Evolutionary conservation across 2,329 filamentous ascomycete species (phyloP), one percentile per base, ranked within the genome.

Genomic region (Exutisphaerella laricina): DNA sequence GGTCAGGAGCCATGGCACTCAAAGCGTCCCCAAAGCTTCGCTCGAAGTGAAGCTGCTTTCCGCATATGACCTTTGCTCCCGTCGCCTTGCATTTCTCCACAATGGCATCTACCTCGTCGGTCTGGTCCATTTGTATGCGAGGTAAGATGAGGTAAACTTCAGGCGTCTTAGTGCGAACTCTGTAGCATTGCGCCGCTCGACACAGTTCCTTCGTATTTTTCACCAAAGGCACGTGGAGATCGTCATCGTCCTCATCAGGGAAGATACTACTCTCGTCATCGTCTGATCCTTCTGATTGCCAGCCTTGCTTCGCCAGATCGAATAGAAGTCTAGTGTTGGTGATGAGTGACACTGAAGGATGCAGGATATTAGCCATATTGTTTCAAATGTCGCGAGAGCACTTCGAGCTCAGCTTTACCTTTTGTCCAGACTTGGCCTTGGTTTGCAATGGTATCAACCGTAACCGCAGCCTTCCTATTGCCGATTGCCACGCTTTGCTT

Each of bases 251-350:
- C 10, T 68, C 64, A 33, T 61, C 61, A 3, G 45, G 41, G 23
- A 41, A 37, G 20, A 48, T 35, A 32, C 31, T 55, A 40, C 67
- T 62, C n/a, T 70, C 63, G 51, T 66, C 66, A 8, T 73, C 70
- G 0, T 65, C 65, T 17, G 68, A 67, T 4, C 58, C 62, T 33
- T 74, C 73, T 13, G 66, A 67, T 51, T 78, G 75, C 74, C 79
- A 83, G 8, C 82, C 80, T 45, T 80, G 73, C 59, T 84, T 82
- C 3, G 82, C 82, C 50, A 85, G 71, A 53, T 85, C 82, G 57
- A 81, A 82, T 13, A 84, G 63, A 21, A 86, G 65, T 39, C 80
- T 70, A 45, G 72, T 78, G 50, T 82, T 75, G 1, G 78, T 81
- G 17, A 82, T 67, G 4, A 79, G 81, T 4, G 78, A 83, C 1